Evolutionary conservation across 106 monocot genomes (phyloP).

Genomic region (Dendrobium catenatum): DNA sequence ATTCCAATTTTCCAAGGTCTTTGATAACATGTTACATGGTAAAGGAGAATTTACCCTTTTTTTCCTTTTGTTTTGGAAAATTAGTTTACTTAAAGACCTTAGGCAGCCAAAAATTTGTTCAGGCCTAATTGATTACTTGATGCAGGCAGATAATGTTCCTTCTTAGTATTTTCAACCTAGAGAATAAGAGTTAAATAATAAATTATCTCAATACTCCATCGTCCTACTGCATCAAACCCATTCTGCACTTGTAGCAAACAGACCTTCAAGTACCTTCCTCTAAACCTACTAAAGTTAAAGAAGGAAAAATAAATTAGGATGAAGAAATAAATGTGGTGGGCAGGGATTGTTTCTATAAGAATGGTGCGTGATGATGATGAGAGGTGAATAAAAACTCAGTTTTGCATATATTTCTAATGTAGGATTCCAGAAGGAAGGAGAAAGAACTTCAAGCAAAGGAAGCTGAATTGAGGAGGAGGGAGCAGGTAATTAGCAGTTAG

Average conservation of each 20-base stretch:
- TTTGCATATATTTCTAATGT: constrained; percentile 5
- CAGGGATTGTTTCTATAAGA: neutral
- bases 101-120: neutral
- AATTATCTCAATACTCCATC: neutral
- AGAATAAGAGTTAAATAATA: neutral
- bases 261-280: neutral
- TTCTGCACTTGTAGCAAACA: neutral
- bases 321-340: neutral
- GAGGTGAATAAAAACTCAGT: neutral
- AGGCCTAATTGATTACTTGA: neutral
- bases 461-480: constrained; percentile 75
- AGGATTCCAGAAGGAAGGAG: constrained; percentile 72
- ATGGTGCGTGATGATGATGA: neutral
- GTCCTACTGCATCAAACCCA: neutral
- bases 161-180: neutral
- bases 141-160: neutral
- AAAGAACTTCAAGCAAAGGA: constrained; percentile 82
- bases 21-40: neutral
- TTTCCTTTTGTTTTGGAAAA: neutral
- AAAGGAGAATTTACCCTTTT: neutral
- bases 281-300: neutral
- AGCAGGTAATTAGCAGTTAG: constrained; percentile 47
- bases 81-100: neutral
- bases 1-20: neutral
- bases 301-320: neutral